phyloP scores from a whole-genome alignment of 768 basidiomycete genomes.

The Pisolithus orientalis region DNA sequence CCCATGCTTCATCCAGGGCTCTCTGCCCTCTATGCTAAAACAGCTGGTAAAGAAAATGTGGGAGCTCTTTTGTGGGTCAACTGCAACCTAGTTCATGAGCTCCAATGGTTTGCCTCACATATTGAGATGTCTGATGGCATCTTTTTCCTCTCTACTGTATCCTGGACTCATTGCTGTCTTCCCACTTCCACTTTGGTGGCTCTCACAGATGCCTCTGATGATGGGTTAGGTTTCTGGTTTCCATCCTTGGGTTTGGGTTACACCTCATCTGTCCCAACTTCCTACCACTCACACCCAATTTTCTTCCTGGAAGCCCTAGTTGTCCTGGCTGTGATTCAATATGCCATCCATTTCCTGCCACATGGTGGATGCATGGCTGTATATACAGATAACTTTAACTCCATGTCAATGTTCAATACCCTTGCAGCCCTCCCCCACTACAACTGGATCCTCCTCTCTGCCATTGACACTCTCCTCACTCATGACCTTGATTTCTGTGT shows the following conservation, averaged over 20 bases:
- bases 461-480: constrained; percentile 6
- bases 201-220: constrained; percentile 21
- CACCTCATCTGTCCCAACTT: background rate
- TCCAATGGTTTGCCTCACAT: constrained; percentile 26
- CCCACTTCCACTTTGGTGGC: background rate
- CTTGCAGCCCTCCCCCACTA: constrained; percentile 7
- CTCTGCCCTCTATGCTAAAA: constrained; percentile 29
- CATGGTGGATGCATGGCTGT: constrained; percentile 6
- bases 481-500: constrained; percentile 15
- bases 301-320: constrained; percentile 24
- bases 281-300: constrained; percentile 6
- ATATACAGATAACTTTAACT: constrained; percentile 28
- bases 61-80: constrained; percentile 4
- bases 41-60: constrained; percentile 15
- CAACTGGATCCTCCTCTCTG: constrained; percentile 12
- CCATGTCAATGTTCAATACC: constrained; percentile 28
- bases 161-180: constrained; percentile 6
- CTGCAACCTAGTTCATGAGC: background rate
- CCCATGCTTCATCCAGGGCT: constrained; percentile 31
- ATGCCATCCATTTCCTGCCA: background rate
- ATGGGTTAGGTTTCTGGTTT: constrained; percentile 21
- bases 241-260: constrained; percentile 15
- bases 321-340: constrained; percentile 16
- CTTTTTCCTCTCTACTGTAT: constrained; percentile 11
- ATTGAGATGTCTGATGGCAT: constrained; percentile 16